These are phyloP conservation scores for Polymyxa betae DNA, from an alignment of 208 protist species.

Conservation along the genomic window DNA sequence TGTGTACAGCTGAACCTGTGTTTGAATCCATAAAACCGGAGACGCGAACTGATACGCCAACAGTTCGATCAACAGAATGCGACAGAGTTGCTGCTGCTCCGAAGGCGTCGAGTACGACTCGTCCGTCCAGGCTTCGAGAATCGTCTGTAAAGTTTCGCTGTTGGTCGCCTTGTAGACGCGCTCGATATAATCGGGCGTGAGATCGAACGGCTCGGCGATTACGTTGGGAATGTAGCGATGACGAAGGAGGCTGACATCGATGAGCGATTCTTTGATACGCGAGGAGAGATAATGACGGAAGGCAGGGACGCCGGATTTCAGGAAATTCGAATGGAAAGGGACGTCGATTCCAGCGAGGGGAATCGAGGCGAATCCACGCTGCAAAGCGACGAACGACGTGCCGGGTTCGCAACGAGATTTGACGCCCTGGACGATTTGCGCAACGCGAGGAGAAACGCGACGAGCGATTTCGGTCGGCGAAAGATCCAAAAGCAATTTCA, in stretches of 20 bases:
- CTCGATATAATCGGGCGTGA: slow-evolving; percentile 69
- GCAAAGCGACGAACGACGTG: slow-evolving; percentile 54
- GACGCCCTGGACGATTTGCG: not conserved
- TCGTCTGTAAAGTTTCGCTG: slow-evolving; percentile 63
- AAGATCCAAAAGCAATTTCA: not conserved
- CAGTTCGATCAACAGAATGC: slow-evolving; percentile 75
- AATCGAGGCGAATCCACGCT: slow-evolving; percentile 74
- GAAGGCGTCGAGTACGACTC: not conserved
- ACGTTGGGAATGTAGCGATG: slow-evolving; percentile 79
- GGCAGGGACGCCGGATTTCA: slow-evolving; percentile 72
- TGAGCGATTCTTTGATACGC: not conserved
- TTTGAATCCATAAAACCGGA: slow-evolving; percentile 81
- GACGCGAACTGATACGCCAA: slow-evolving; percentile 82
- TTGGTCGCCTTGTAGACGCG: slow-evolving; percentile 66
- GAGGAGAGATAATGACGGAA: slow-evolving; percentile 68
- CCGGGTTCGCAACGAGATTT: not conserved
- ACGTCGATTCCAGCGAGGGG: slow-evolving; percentile 81
- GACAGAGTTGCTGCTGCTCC: slow-evolving; percentile 60
- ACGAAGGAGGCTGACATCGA: slow-evolving; percentile 55
- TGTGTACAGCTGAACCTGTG: slow-evolving; percentile 63
- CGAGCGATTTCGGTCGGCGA: not conserved
- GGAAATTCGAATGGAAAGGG: slow-evolving; percentile 79
- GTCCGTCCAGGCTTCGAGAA: slow-evolving; percentile 67
- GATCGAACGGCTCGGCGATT: slow-evolving; percentile 71
- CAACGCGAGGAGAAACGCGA: not conserved